Evolutionary conservation across 768 basidiomycete genomes (phyloP), one percentile per base, ranked within the genome.

Genomic region (Terana coerulea): DNA sequence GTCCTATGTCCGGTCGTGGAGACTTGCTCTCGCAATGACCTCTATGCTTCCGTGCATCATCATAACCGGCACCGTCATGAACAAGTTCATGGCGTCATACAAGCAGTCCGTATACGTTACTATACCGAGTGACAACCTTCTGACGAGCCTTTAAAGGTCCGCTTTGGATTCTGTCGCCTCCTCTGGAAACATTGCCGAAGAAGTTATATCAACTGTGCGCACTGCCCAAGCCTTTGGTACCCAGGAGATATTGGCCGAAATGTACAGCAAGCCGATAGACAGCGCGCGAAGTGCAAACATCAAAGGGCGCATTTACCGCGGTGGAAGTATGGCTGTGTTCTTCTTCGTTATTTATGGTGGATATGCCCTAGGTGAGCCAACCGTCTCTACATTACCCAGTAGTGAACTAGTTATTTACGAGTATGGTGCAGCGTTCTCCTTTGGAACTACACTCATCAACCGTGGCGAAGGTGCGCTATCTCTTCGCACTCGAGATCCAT

Each of bases 151-250:
- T 34, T 10, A 19, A 30, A 88, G 87, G 58, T 51, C 77, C 11
- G 81, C 89, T 28, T 76, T 94, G 47, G 79, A 86, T 48, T 74
- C 86, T 48, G 77, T 92, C 22, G 91, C 91, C 2, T 79, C 83
- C 9, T 84, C 84, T 19, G 93, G 93, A 28, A 84, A 79, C 9
- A 63, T 95, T 12, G 94, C 93, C 0, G 95, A 98, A 68, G 95
- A 97, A 67, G 92, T 92, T 57, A 88, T 98, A 51, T 87, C 90
- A 0, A 88, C 88, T 37, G 73, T 98, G 53, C 84, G 94, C n/a
- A 95, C 91, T 1, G 83, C 90, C 2, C 90, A 95, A 54, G 94
- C 95, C 0, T 98, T 98, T 59, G 91, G 91, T 33, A 86, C 84
- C 0, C 89, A 93, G 67, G 70, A 63, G 5, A 75, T 75, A 26